phyloP scores from a whole-genome alignment of 2,329 filamentous ascomycete species.

The Stylonectria norvegica region DNA sequence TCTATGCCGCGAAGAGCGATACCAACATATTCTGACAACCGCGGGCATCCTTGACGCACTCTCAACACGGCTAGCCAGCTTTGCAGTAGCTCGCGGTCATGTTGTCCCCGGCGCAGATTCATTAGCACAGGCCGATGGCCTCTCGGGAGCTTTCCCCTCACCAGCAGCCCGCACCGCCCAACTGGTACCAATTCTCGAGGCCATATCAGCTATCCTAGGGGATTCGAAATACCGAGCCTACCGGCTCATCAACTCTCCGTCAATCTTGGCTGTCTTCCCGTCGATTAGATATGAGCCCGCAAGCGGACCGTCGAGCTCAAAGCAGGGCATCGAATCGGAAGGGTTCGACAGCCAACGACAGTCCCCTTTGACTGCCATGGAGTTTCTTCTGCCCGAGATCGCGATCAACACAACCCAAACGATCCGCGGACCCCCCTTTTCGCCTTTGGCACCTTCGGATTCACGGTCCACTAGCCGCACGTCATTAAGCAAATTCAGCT shows the following conservation, averaged over 20 bases:
- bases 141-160: conserved; percentile 57
- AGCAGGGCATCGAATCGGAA: conserved; percentile 52
- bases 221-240: conserved; percentile 76
- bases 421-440: background rate
- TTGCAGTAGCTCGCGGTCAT: conserved; percentile 64
- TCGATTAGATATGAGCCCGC: conserved; percentile 50
- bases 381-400: conserved; percentile 59
- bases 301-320: conserved; percentile 46
- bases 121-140: conserved; percentile 50
- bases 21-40: conserved; percentile 69
- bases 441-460: conserved; percentile 16
- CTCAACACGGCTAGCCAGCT: conserved; percentile 67
- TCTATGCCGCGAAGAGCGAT: conserved; percentile 64
- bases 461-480: conserved; percentile 29
- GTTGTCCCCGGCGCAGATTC: conserved; percentile 64
- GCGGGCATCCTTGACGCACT: conserved; percentile 75
- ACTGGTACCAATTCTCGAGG: conserved; percentile 69
- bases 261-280: conserved; percentile 67
- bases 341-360: conserved; percentile 45
- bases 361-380: conserved; percentile 43
- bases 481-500: conserved; percentile 28
- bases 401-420: conserved; percentile 38
- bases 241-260: conserved; percentile 65
- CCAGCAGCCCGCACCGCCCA: conserved; percentile 57
- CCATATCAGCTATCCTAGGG: conserved; percentile 71